These are phyloP conservation scores for Pichia sporocuriosa DNA, from an alignment of 805 yeast genomes.

Conservation along the genomic window DNA sequence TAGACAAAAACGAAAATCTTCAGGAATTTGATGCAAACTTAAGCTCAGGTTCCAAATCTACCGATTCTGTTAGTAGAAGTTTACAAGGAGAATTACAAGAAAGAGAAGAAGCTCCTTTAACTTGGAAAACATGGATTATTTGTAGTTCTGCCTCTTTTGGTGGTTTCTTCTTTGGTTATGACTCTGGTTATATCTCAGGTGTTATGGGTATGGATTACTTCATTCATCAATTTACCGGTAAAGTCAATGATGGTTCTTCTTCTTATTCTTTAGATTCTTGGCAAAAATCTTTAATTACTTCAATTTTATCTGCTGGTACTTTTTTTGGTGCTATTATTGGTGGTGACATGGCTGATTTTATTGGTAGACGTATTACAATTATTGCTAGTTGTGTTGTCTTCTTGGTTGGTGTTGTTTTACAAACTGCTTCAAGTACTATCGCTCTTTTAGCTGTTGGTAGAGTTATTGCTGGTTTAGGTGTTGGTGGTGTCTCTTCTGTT, in stretches of 20 bases:
- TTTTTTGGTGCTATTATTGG: conserved; percentile 59
- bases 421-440: conserved; percentile 39
- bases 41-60: too few species aligned
- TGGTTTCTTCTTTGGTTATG: conserved; percentile 62
- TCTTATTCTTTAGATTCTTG: conserved; percentile 23
- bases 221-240: conserved; percentile 25
- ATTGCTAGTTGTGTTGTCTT: conserved; percentile 39
- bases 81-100: conserved; percentile 3
- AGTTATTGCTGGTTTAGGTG: conserved; percentile 66
- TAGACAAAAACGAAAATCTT: too few species aligned
- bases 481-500: conserved; percentile 70
- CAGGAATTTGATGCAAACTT: too few species aligned
- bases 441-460: conserved; percentile 59
- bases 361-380: conserved; percentile 45
- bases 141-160: conserved; percentile 62
- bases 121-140: conserved; percentile 31
- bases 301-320: conserved; percentile 68
- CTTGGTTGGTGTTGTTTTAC: conserved; percentile 43
- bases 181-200: conserved; percentile 63
- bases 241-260: conserved; percentile 27
- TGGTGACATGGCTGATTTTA: conserved; percentile 42
- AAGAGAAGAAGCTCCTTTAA: conserved; percentile 32
- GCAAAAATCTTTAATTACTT: conserved; percentile 47
- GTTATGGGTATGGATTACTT: conserved; percentile 55
- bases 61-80: too few species aligned